Base-by-base conservation (phyloP, 306 rosid genomes). In the Parietaria judaica region DNA sequence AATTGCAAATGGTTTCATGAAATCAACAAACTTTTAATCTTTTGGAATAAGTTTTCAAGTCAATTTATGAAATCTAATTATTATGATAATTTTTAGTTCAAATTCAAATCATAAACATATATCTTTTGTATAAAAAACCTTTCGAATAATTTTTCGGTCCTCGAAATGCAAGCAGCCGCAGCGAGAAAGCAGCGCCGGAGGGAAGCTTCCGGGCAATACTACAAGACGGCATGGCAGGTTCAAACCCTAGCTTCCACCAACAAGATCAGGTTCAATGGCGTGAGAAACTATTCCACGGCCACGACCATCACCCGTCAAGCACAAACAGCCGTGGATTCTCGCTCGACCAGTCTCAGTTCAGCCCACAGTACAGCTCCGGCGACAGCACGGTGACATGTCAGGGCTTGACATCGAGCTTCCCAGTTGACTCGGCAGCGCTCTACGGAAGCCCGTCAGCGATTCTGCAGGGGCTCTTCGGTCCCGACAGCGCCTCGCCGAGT, bases 341-440 rank as follows among this genome's bases (percentile, higher is more conserved):
- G 6, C 67, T 83, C 53, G 96, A 89, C 45, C 96, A 79, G 45
- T 59, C 77, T 0, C 85, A 86, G 64, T 89, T 83, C 52, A 85
- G 95, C 58, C 95, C 94, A 61, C 88, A 74, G 23, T 89, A 85
- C 64, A 86, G 86, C 71, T 83, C 94, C 44, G 86, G 87, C 14
- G 94, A 89, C 37, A 83, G 96, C 68, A 78, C 79, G 1, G 80
- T 85, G 31, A 85, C 94, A 44, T 79, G 75, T 63, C 92, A 83
- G 66, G 81, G 83, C 37, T 38, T 83, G 56, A 11, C 79, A 6
- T 58, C 87, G 0, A 66, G 65, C 69, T 82, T 72, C 69, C 86
- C 78, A 11, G 75, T 89, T 65, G 94, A 83, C 53, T 75, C 84
- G 11, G 51, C 81, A 0, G 58, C 80, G 67, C 60, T 89, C 35